Base-by-base conservation (phyloP, 768 basidiomycete species). In the Podaxis sp. region DNA sequence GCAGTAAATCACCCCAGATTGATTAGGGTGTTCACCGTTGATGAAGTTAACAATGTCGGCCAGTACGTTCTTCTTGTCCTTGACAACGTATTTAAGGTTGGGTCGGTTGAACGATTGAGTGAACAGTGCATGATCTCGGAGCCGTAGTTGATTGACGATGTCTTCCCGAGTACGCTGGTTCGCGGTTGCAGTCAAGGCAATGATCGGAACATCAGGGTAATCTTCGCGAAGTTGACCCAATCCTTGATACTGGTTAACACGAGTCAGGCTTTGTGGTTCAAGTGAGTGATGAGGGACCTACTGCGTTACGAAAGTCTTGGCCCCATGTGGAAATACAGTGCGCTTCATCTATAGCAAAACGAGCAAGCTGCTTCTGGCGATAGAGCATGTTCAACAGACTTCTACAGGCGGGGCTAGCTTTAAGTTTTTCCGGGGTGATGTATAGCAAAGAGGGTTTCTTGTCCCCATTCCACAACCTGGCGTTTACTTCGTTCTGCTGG, bases 291-390 rank as follows among this genome's bases (percentile, higher is more conserved):
- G 54, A 30, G 38, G 24, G 3, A 72, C 88, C 67, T 75, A 92
- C 91, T 26, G 90, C 85, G n/a, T 85, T 84, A 55, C 96, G 86
- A 70, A 97, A 96, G 71, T 95, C 90, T 69, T 95, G 87, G 5
- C 96, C 97, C 97, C 97, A 99, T 22, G 88, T 87, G 13, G 87
- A 89, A 48, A 99, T 92, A 72, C 94, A 95, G 73, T 99, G 97
- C 2, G 95, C 96, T 72, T 99, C 97, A 71, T 99, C 97, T 56
- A 98, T 84, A 1, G 97, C 95, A 71, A 99, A 96, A 36, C 96
- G 80, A 13, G 93, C 95, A 44, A 99, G 72, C 61, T 83, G 77
- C 3, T 80, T 77, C 26, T 76, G 71, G 5, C 75, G 70, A 69
- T 95, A 81, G 2, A 98, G 77, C n/a, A 76, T 73, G 19, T 72